Evolutionary conservation across 441 rosid genomes (phyloP), one percentile per base, ranked within the genome.

Genomic region (Viola pubescens): DNA sequence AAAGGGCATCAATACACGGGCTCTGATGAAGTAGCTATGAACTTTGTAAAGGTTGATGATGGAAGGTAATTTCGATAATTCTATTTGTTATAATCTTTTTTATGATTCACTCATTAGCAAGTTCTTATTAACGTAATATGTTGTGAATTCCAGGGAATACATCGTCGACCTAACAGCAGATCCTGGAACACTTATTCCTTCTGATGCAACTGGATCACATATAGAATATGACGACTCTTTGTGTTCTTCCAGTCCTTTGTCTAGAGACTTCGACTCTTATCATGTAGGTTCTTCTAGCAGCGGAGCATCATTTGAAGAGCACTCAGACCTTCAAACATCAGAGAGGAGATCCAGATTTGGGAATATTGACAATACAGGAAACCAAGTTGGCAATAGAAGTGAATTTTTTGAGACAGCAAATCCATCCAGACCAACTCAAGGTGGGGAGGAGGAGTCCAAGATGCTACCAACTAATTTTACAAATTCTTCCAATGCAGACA

Each of bases 101-200:
- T 26, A 26, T 2, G 34, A 0, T 26, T 26, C 34, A 26, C 34
- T 0, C 34, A 26, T 26, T 26, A 26, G 34, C 34, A 48, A 48
- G 16, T 59, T 43, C 43, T 58, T 47, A 60, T 69, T 56, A 53
- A 73, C 58, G 67, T 37, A 59, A 68, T 61, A 19, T 71, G 48
- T 67, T 69, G 59, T 78, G 71, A 71, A 69, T 81, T 83, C 73
- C 96, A 92, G 98, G 94, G 98, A 92, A 79, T 87, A 84, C 80
- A 89, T 92, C 57, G 88, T 92, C 73, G 98, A 92, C 74, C 88
- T 92, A 47, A 92, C 86, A 96, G 97, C 97, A 69, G 98, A 81
- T 78, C 98, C 98, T 1, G 98, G 98, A 48, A 82, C 96, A 59
- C 91, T 92, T 70, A 89, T 92, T 73, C 98, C 98, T 72, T 75